Evolutionary conservation across 2,329 filamentous ascomycete genomes (phyloP).

Genomic region (Penicillium decumbens): DNA sequence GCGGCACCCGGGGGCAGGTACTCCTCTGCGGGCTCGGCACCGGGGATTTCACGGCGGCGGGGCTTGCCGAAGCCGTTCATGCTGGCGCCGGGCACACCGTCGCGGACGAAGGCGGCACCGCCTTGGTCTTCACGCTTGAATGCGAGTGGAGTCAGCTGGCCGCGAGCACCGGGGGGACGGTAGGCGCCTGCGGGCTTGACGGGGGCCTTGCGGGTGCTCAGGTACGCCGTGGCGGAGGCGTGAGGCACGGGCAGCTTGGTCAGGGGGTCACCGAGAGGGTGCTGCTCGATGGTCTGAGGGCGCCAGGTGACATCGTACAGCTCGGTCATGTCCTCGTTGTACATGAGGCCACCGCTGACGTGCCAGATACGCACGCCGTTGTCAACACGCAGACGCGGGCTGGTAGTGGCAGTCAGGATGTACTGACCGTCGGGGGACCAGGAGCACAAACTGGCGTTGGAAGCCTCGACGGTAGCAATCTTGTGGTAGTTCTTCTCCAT

Average conservation of each 20-base stretch:
- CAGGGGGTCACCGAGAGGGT: conserved; percentile 66
- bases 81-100: conserved; percentile 60
- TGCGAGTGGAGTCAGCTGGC: conserved; percentile 79
- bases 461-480: conserved; percentile 87
- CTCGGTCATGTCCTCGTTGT: conserved; percentile 91
- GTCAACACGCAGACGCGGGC: conserved; percentile 88
- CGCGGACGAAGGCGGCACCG: conserved; percentile 79
- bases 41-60: conserved; percentile 74
- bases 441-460: conserved; percentile 91
- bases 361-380: conserved; percentile 97
- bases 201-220: conserved; percentile 84
- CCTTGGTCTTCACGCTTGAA: conserved; percentile 98
- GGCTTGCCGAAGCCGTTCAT: conserved; percentile 75
- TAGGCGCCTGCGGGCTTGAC: conserved; percentile 98
- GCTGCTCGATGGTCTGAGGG: conserved; percentile 61
- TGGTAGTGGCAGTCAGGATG: conserved; percentile 96
- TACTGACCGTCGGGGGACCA: conserved; percentile 96
- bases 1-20: conserved; percentile 64
- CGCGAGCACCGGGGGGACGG: conserved; percentile 86
- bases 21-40: conserved; percentile 68
- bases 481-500: conserved; percentile 90
- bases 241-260: conserved; percentile 72
- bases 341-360: conserved; percentile 81
- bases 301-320: conserved; percentile 89
- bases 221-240: conserved; percentile 72